These are phyloP conservation scores for Boletus pseudopeckii DNA, from an alignment of 768 basidiomycete species.

Conservation along the genomic window DNA sequence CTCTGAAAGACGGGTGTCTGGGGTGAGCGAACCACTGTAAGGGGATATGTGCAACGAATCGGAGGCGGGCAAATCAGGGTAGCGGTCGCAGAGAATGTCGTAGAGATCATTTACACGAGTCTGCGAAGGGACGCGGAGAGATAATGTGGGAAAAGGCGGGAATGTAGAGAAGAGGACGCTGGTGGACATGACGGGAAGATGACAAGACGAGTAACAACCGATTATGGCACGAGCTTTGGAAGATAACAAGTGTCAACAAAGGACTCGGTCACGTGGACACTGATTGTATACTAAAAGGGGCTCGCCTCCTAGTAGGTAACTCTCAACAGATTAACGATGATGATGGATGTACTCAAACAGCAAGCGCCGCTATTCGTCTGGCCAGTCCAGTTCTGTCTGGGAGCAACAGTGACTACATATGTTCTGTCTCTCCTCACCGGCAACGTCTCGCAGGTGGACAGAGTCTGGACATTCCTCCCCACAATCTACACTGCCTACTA, in stretches of 20 bases:
- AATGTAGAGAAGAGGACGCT: constrained; percentile 59
- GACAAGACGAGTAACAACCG: not conserved
- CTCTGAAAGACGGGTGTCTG: constrained; percentile 35
- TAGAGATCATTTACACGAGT: constrained; percentile 42
- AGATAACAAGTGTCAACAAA: constrained; percentile 19
- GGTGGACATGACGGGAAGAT: constrained; percentile 38
- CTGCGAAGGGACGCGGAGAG: constrained; percentile 42
- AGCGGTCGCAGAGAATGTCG: constrained; percentile 42
- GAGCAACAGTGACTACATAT: constrained; percentile 47
- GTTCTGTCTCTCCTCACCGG: constrained; percentile 62
- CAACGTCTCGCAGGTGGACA: constrained; percentile 87
- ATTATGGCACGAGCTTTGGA: constrained; percentile 15
- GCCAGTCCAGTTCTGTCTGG: constrained; percentile 61
- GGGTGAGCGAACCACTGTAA: constrained; percentile 33
- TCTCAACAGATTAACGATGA: not conserved
- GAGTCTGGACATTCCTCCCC: constrained; percentile 77
- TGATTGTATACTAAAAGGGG: not conserved
- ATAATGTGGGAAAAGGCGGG: constrained; percentile 55
- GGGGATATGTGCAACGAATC: constrained; percentile 41
- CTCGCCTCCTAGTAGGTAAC: too few relatives aligned
- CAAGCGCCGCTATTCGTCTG: constrained; percentile 44
- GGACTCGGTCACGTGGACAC: not conserved
- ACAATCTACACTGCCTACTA: constrained; percentile 80
- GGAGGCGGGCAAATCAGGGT: constrained; percentile 44
- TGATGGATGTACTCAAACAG: constrained; percentile 19